These are phyloP conservation scores for Stemphylium beticola DNA, from an alignment of 2,329 filamentous ascomycete genomes.

Conservation along the genomic window DNA sequence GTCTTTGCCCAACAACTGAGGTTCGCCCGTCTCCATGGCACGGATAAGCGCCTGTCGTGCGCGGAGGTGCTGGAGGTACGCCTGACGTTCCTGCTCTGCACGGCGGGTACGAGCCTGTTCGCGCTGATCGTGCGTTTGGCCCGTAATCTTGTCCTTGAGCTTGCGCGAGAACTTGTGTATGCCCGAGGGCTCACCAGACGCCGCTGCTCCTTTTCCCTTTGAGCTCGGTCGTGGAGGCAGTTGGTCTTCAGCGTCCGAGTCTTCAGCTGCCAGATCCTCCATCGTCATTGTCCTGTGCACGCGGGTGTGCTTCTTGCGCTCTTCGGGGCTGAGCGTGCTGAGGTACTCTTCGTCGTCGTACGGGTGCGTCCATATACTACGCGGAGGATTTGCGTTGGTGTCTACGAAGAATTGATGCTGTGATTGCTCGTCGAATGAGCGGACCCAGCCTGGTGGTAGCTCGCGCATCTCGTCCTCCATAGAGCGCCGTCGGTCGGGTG, in stretches of 20 bases:
- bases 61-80: slow-evolving; percentile 60
- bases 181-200: slow-evolving; percentile 34
- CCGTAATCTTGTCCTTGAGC: slow-evolving; percentile 66
- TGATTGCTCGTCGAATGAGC: slow-evolving; percentile 60
- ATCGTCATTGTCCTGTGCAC: slow-evolving; percentile 47
- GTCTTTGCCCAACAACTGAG: slow-evolving; percentile 63
- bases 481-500: slow-evolving; percentile 58
- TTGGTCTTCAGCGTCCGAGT: slow-evolving; percentile 40
- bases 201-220: slow-evolving; percentile 9
- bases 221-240: slow-evolving; percentile 19
- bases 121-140: slow-evolving; percentile 63
- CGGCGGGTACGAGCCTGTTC: slow-evolving; percentile 54
- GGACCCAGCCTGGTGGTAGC: slow-evolving; percentile 63
- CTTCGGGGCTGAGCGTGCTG: slow-evolving; percentile 53
- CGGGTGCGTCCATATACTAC: slow-evolving; percentile 67
- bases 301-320: slow-evolving; percentile 56
- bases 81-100: slow-evolving; percentile 57
- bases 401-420: slow-evolving; percentile 70
- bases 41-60: slow-evolving; percentile 59
- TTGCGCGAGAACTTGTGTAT: slow-evolving; percentile 59
- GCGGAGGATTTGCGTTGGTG: slow-evolving; percentile 60
- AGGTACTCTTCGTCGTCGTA: slow-evolving; percentile 65
- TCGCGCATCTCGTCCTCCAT: slow-evolving; percentile 67
- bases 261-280: slow-evolving; percentile 56
- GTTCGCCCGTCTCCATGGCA: slow-evolving; percentile 61